Evolutionary conservation across 495 filamentous ascomycete genomes (phyloP).

Genomic region (Aspergillus sclerotioniger): DNA sequence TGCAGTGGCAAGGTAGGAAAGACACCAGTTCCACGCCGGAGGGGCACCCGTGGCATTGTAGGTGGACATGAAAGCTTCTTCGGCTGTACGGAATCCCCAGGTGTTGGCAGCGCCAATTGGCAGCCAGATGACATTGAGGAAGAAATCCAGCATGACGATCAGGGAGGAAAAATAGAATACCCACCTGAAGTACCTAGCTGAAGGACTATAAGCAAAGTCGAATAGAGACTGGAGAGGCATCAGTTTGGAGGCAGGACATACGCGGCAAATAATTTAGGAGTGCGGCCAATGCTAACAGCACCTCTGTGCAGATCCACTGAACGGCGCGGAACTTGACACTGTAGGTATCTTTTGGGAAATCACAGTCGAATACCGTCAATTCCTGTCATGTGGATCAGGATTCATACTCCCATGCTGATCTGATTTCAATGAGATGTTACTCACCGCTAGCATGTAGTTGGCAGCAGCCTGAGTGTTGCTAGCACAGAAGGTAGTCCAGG

Average conservation of each 20-base stretch:
- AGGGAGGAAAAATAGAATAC: constrained; percentile 50
- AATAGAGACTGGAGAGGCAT: background rate
- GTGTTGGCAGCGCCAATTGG: constrained; percentile 52
- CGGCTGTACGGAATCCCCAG: constrained; percentile 53
- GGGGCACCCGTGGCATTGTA: constrained; percentile 57
- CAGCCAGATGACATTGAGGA: constrained; percentile 57
- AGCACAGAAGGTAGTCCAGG: constrained; percentile 57
- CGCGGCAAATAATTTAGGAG: constrained; percentile 46
- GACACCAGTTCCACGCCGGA: constrained; percentile 58
- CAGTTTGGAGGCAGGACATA: constrained; percentile 20
- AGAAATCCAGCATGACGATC: constrained; percentile 53
- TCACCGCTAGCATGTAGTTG: constrained; percentile 55
- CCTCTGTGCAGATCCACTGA: constrained; percentile 55
- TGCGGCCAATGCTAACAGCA: constrained; percentile 46
- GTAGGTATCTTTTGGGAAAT: constrained; percentile 46
- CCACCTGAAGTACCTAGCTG: constrained; percentile 41
- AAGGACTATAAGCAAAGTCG: constrained; percentile 10
- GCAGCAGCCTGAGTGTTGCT: constrained; percentile 53
- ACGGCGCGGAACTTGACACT: constrained; percentile 53
- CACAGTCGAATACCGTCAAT: constrained; percentile 51
- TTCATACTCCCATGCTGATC: background rate
- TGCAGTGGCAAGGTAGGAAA: constrained; percentile 57
- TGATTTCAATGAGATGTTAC: constrained; percentile 5
- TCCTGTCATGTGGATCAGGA: constrained; percentile 29
- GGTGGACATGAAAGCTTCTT: constrained; percentile 56